Evolutionary conservation across 208 protist genomes (phyloP), one percentile per base, ranked within the genome.

Genomic region (Kentomonas sorsogonicus): DNA sequence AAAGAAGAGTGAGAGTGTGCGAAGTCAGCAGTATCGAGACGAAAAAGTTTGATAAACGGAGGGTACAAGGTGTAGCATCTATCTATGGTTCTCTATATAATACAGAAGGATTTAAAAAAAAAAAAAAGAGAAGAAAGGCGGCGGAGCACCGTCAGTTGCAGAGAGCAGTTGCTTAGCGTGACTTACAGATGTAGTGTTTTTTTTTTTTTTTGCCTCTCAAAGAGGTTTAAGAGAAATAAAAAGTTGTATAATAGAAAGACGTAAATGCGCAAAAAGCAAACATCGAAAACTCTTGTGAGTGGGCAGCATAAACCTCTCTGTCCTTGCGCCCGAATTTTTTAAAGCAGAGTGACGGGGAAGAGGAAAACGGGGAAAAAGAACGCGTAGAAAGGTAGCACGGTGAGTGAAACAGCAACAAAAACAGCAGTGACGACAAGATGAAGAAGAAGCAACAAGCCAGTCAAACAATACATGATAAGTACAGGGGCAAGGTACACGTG

Each of bases 181-280:
- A n/a, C n/a, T n/a, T n/a, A n/a, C n/a, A n/a, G n/a, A n/a, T n/a
- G 4, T 33, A 13, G 33, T 10, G 26, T 31, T 56, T 3, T 20
- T n/a, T 73, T 23, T 27, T 53, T 30, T 43, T 43, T 25, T 43
- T 40, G 5, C 39, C 39, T 56, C n/a, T 5, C n/a, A 36, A 18
- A 61, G 3, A 61, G 20, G 22, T 0, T 58, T 25, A 46, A 48
- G 29, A 9, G 30, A 57, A 65, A 58, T 25, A 43, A 63, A 63
- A 30, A 55, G 20, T 23, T 10, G 9, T 53, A 33, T 27, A 33
- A 52, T 26, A 11, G 33, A 47, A 47, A 47, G 41, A 20, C 5
- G 41, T 33, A 56, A 26, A 43, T 9, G 41, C 10, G 29, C 11
- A 56, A 3, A 31, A 27, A 20, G n/a, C 6, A 36, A 36, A 20